These are phyloP conservation scores for Sugiyamaella sp. DNA, from an alignment of 1,139 yeast genomes.

Conservation along the genomic window DNA sequence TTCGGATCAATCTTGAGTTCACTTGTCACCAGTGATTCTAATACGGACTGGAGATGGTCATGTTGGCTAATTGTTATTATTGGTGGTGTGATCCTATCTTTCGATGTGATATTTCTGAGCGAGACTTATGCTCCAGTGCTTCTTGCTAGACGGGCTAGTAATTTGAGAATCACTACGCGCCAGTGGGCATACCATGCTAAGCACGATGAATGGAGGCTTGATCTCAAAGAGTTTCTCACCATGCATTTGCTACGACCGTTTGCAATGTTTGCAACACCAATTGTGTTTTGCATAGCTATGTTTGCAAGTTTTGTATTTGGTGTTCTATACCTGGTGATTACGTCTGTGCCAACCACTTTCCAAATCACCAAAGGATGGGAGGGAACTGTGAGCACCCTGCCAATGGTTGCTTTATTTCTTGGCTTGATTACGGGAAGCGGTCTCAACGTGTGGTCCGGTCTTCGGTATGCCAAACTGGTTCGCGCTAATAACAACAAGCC, in stretches of 20 bases:
- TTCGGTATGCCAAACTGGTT: constrained; percentile 43
- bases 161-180: constrained; percentile 61
- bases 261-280: constrained; percentile 50
- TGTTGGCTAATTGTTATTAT: constrained; percentile 67
- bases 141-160: constrained; percentile 57
- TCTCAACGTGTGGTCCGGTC: constrained; percentile 44
- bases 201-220: constrained; percentile 49
- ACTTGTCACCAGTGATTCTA: constrained; percentile 55
- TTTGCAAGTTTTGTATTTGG: constrained; percentile 54
- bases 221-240: constrained; percentile 44
- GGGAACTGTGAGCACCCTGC: constrained; percentile 54
- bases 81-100: constrained; percentile 58
- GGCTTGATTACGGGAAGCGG: constrained; percentile 60
- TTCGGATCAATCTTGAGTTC: constrained; percentile 73
- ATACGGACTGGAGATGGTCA: constrained; percentile 59
- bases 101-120: constrained; percentile 54
- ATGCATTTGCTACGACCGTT: constrained; percentile 50
- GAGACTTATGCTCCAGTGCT: constrained; percentile 77
- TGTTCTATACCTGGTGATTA: constrained; percentile 47
- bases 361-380: constrained; percentile 43
- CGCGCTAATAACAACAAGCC: constrained; percentile 45
- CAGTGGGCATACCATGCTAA: constrained; percentile 51
- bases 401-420: constrained; percentile 58
- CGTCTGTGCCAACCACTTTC: constrained; percentile 46
- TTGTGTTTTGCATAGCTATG: constrained; percentile 47